Evolutionary conservation across 805 yeast species (phyloP).

Genomic region (Cyberlindnera maritima): DNA sequence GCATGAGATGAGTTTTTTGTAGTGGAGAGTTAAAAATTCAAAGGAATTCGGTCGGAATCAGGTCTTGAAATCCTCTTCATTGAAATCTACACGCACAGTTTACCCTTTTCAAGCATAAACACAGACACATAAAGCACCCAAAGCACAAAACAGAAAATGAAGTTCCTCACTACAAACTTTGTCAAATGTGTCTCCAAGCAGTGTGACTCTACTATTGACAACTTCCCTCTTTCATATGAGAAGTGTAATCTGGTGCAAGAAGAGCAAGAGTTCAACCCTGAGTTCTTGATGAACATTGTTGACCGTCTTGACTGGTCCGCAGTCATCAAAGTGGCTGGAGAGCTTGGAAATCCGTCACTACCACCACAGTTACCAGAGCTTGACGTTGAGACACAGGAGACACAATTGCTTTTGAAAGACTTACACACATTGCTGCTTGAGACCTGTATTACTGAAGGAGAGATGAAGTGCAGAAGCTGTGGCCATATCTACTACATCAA

Average conservation of each 20-base stretch:
- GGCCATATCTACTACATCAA: constrained; percentile 85
- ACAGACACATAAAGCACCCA: neutral
- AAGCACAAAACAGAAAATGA: constrained; percentile 47
- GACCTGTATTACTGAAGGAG: constrained; percentile 84
- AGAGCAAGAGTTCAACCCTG: constrained; percentile 74
- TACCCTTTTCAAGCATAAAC: neutral
- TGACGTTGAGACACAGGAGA: constrained; percentile 31
- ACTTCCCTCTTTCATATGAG: constrained; percentile 78
- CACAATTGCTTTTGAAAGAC: constrained; percentile 59
- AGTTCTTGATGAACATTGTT: constrained; percentile 70
- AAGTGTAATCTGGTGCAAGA: constrained; percentile 71
- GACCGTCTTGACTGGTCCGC: constrained; percentile 91
- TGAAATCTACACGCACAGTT: neutral
- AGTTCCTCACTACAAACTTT: constrained; percentile 92
- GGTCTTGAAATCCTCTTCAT: too few species aligned
- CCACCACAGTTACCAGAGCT: constrained; percentile 60
- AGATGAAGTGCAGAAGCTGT: constrained; percentile 85
- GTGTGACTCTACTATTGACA: constrained; percentile 69
- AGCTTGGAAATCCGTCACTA: constrained; percentile 54
- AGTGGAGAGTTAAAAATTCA: too few species aligned
- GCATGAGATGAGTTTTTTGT: too few species aligned
- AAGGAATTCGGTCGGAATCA: too few species aligned
- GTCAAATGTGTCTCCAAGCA: constrained; percentile 87
- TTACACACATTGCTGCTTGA: constrained; percentile 78
- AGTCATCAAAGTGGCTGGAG: constrained; percentile 68